Conservation (phyloP, 2,329 filamentous ascomycete species). For the Pseudocercospora cruenta region DNA sequence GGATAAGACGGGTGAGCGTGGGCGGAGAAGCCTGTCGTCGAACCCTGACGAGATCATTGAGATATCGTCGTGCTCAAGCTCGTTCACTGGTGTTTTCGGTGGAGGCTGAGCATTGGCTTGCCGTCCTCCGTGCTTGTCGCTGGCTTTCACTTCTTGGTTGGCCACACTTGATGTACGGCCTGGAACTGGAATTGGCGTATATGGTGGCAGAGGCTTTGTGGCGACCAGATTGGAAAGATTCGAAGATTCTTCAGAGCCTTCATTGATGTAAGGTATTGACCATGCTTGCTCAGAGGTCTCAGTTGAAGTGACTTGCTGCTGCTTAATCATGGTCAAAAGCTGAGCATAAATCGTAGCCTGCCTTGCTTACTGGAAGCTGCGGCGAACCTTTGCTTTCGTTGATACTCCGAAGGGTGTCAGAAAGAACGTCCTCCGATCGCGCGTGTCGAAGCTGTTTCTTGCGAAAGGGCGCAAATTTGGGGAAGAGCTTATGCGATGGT, state of each 20-base stretch:
- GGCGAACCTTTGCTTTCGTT: constrained; percentile 1
- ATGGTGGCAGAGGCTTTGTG: constrained; percentile 16
- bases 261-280: constrained; percentile 5
- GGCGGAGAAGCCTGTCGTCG: constrained; percentile 2
- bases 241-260: not conserved
- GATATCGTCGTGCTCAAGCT: not conserved
- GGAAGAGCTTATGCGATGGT: constrained; percentile 14
- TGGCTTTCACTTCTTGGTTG: not conserved
- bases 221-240: not conserved
- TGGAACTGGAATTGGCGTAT: constrained; percentile 25
- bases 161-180: constrained; percentile 18
- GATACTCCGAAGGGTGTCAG: not conserved
- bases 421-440: constrained; percentile 11
- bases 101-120: not conserved
- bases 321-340: constrained; percentile 6
- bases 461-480: constrained; percentile 13
- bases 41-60: not conserved
- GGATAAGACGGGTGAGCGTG: not conserved
- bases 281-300: not conserved
- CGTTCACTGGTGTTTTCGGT: not conserved
- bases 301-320: not conserved
- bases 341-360: not conserved
- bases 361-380: not conserved
- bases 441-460: constrained; percentile 11
- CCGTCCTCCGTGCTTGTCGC: not conserved